A percentile compares a stretch with the other conserved stretches of the same genome.
These are phyloP conservation scores for Pistacia integerrima DNA, from an alignment of 345 rosid species.

Conservation along the genomic window DNA sequence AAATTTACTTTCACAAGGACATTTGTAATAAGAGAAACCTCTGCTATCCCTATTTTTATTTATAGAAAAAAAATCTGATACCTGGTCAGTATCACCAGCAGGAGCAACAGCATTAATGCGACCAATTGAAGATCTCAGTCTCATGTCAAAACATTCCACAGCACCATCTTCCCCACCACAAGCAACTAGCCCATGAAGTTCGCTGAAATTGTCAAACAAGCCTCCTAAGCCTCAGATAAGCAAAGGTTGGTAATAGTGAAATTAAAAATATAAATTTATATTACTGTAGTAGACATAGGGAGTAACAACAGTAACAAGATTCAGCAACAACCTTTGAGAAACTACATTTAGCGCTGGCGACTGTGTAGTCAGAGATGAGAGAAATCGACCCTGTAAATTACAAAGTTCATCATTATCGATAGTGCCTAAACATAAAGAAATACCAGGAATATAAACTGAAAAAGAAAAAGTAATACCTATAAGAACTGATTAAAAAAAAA, in stretches of 20 bases:
- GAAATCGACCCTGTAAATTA: constrained; percentile 73
- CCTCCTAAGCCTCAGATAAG: constrained; percentile 15
- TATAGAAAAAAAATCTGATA: constrained; percentile 15
- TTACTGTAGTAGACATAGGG: constrained; percentile 5
- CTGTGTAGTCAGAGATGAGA: constrained; percentile 71
- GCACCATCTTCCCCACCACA: constrained; percentile 99
- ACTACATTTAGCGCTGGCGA: constrained; percentile 92
- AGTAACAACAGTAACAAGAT: constrained; percentile 2
- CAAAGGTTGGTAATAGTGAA: no score
- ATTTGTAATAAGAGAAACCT: not conserved
- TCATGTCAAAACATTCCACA: constrained; percentile 89
- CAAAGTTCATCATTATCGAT: constrained; percentile 15
- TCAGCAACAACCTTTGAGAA: constrained; percentile 68
- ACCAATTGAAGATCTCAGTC: constrained; percentile 77
- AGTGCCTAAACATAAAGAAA: constrained; percentile 9
- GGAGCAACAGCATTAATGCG: constrained; percentile 81
- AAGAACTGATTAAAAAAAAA: not conserved
- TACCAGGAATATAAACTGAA: not conserved
- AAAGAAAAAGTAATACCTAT: not conserved
- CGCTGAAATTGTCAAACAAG: constrained; percentile 45
- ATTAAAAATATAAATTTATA: not conserved
- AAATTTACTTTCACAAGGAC: not conserved
- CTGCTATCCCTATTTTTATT: not conserved
- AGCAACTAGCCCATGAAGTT: constrained; percentile 88
- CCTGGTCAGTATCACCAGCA: constrained; percentile 72